Evolutionary conservation across 345 rosid species (phyloP), one percentile per base, ranked within the genome.

Genomic region (Salix viminalis): DNA sequence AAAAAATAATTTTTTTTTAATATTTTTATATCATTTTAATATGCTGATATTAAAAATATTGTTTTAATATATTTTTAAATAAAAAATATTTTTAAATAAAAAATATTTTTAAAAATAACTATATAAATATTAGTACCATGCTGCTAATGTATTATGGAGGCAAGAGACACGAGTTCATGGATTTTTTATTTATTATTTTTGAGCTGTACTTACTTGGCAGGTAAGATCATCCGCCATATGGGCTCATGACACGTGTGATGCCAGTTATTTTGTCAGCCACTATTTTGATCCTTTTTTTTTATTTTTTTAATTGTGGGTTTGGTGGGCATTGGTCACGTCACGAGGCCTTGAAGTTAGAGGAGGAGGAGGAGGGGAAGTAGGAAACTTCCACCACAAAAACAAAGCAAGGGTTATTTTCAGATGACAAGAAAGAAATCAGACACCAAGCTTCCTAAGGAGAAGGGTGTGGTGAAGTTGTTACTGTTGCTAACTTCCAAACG

Each of bases 171-270:
- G 34, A 73, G 5, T 10, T 7, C 39, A 7, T 6, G 69, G 69
- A 34, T 66, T 70, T 24, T 75, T 39, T 42, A 19, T 54, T 1
- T 54, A 70, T 32, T 32, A 41, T 2, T 6, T 4, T 10, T 44
- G 21, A 13, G 73, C n/a, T 21, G 32, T n/a, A 2, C 23, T 58
- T 30, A 30, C 23, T 37, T 7, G 76, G 71, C 65, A 67, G 2
- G 24, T 73, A 4, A 52, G n/a, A 54, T 23, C 10, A 7, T 2
- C 30, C 21, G 34, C 69, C 44, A 61, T 24, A n/a, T 54, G 48
- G 36, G 41, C 60, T 11, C 26, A 6, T 8, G 60, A 62, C 81
- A 75, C 79, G 82, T 75, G 77, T 39, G 54, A 0, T 0, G 2
- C 30, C 30, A 28, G 30, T 28, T 28, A 1, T 39, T 16, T 37